Base-by-base conservation (phyloP, 441 rosid genomes). In the Caryocar brasiliense region DNA sequence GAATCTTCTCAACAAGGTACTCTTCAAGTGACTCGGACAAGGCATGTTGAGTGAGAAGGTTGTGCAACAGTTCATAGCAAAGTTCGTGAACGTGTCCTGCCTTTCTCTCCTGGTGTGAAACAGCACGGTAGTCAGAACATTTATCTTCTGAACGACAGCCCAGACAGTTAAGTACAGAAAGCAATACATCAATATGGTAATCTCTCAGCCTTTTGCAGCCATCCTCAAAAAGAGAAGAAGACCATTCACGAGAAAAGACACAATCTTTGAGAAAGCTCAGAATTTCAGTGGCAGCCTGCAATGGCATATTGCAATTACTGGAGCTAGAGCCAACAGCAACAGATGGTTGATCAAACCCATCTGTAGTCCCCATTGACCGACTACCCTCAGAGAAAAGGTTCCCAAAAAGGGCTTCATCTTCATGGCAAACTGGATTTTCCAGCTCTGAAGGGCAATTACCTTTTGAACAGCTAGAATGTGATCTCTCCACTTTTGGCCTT, bases 341-440 rank as follows among this genome's bases (percentile, higher is more conserved):
- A 13, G 81, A 60, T 37, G 83, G 75, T 61, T 82, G 98, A 53
- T 95, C 98, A 59, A 41, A 74, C 55, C 79, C 84, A 73, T 95
- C 98, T n/a, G 68, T 32, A 35, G 96, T 79, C 54, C 95, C 89
- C 38, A 80, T 63, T 3, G 89, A 79, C 36, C 97, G 86, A 60
- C 83, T 49, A 44, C 84, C 85, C 73, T 93, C 99, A 54, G 80
- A 83, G 75, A 95, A 95, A 62, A 95, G 93, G 63, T 91, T 88
- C 10, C 99, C 99, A 61, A 95, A 95, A 61, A 95, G 85, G 29
- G 97, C 96, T 59, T 94, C 99, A 59, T 95, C 99, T 29, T 95
- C 99, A 73, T 84, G 98, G 62, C 85, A 84, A 68, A 73, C 74
- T 29, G 82, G 66, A 69, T 67, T 86, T 59, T 91, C 99, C 56